Evolutionary conservation across 345 rosid species (phyloP).

Genomic region (Brassica cretica): DNA sequence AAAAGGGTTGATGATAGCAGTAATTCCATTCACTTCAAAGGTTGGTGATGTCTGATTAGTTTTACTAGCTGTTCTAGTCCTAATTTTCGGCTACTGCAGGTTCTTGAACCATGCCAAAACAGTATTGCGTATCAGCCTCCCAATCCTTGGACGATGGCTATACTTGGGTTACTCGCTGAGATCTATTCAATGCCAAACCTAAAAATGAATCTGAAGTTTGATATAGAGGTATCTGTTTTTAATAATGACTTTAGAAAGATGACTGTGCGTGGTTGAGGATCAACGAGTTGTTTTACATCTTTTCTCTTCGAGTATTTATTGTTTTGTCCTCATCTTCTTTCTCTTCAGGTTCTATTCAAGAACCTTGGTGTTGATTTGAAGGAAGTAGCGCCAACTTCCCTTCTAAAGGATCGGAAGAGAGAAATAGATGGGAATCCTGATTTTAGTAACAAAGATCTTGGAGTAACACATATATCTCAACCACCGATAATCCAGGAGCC

Average conservation of each 20-base stretch:
- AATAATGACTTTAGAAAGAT: conserved; percentile 3
- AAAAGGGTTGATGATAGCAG: conserved; percentile 99
- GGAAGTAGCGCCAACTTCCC: conserved; percentile 70
- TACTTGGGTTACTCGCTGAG: conserved; percentile 79
- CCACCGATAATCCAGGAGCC: conserved; percentile 63
- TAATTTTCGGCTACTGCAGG: conserved; percentile 45
- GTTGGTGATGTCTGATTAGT: conserved; percentile 42
- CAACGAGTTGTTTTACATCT: not conserved
- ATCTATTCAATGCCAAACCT: conserved; percentile 86
- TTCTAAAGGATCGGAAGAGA: conserved; percentile 75
- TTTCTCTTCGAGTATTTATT: not conserved
- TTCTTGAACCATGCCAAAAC: conserved; percentile 91
- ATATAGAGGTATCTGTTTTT: conserved; percentile 65
- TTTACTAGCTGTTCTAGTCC: conserved; percentile 13
- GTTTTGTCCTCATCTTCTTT: not conserved
- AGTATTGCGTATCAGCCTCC: conserved; percentile 95
- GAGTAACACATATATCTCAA: conserved; percentile 51
- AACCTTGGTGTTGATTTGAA: conserved; percentile 78
- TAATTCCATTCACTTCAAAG: conserved; percentile 98
- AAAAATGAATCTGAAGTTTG: conserved; percentile 92
- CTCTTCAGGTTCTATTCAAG: conserved; percentile 66
- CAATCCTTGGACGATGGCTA: conserved; percentile 92
- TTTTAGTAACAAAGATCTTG: conserved; percentile 68
- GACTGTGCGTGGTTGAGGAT: not conserved
- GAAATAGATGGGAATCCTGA: conserved; percentile 96